Conservation (phyloP, 164 flowering plant genomes). For the Cinnamomum chago region DNA sequence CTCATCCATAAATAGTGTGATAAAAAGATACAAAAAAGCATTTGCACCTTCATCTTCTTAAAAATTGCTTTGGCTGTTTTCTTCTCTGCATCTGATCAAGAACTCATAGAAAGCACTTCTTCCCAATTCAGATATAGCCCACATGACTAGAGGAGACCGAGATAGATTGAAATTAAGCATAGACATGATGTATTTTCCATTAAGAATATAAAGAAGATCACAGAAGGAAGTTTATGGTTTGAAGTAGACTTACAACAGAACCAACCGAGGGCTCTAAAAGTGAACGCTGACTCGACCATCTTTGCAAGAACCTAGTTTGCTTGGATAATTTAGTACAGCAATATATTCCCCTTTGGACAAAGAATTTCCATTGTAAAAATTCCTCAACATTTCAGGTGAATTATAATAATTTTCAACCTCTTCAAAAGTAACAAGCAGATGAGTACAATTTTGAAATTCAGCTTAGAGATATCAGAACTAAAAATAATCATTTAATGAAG, state of each 20-base stretch:
- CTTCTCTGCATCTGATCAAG: constrained; percentile 67
- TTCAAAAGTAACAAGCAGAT: constrained; percentile 16
- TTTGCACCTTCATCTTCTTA: constrained; percentile 47
- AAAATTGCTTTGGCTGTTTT: constrained; percentile 49
- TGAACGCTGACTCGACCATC: constrained; percentile 35
- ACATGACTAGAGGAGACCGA: constrained; percentile 22
- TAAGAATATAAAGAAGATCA: neutral
- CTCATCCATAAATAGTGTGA: neutral
- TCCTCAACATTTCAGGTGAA: constrained; percentile 13
- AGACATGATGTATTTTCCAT: neutral
- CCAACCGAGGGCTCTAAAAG: constrained; percentile 24
- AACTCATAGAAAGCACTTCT: too few relatives aligned
- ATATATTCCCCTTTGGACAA: constrained; percentile 10
- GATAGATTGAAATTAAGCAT: neutral
- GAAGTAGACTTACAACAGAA: constrained; percentile 24
- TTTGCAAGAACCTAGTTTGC: constrained; percentile 10
- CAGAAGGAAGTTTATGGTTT: neutral
- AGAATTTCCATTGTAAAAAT: constrained; percentile 7
- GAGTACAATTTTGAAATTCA: too few relatives aligned
- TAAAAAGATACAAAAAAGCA: too few relatives aligned
- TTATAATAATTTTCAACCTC: constrained; percentile 36
- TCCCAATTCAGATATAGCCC: too few relatives aligned
- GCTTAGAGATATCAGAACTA: too few relatives aligned
- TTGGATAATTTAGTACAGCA: constrained; percentile 19
- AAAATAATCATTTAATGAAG: too few relatives aligned